Conservation (phyloP, 2,329 filamentous ascomycete genomes). For the Aureobasidium subglaciale region DNA sequence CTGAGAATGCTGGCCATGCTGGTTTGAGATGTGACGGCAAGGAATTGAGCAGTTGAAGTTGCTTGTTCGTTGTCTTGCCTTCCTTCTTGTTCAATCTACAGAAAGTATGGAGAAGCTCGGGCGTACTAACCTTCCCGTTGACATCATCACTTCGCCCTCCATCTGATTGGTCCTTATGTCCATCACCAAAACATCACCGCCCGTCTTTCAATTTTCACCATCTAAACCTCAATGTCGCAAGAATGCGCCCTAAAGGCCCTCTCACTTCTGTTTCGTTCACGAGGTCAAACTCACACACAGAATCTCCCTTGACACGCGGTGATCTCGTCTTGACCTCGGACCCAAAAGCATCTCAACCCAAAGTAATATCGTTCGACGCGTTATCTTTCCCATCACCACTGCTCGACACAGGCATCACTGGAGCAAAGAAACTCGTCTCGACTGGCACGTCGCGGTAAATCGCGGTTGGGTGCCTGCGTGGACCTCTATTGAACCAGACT, state of each 20-base stretch:
- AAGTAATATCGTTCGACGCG: slow-evolving; percentile 2
- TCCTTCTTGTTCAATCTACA: neutral
- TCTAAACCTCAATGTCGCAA: neutral
- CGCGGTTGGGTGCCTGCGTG: neutral
- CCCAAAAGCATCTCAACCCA: neutral
- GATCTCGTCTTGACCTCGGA: neutral
- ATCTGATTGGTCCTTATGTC: neutral
- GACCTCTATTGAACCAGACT: neutral
- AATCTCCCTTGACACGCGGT: neutral
- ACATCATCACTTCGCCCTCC: neutral
- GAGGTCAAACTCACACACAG: neutral
- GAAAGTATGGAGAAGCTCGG: slow-evolving; percentile 2
- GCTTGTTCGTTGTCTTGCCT: neutral
- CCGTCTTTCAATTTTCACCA: neutral
- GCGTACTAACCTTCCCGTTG: neutral
- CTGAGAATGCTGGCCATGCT: slow-evolving; percentile 1
- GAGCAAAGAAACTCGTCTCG: slow-evolving; percentile 2
- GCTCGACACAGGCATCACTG: neutral
- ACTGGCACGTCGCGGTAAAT: neutral
- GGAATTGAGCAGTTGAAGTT: neutral
- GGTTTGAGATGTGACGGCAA: neutral
- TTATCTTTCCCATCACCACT: neutral
- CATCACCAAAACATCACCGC: neutral
- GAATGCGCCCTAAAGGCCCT: slow-evolving; percentile 12
- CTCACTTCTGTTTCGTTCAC: neutral